Conservation (phyloP, 2,329 filamentous ascomycete genomes). For the Penicillium expansum region DNA sequence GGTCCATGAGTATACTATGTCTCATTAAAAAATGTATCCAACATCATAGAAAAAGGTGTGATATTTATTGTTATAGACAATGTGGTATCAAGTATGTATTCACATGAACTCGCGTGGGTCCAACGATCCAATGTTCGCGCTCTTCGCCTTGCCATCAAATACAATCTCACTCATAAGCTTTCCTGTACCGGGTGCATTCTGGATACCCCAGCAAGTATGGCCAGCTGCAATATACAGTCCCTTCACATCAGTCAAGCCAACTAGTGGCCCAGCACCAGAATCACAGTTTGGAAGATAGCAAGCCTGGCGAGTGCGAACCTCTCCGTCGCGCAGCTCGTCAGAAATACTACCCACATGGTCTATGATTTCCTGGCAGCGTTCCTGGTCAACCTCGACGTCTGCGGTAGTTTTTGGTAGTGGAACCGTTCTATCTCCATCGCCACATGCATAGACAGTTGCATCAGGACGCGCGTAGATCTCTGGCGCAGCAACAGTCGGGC, state of each 20-base stretch:
- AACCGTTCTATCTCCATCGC: constrained; percentile 74
- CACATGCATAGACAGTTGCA: constrained; percentile 89
- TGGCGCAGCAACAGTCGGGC: constrained; percentile 66
- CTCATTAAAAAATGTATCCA: not conserved
- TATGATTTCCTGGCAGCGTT: constrained; percentile 79
- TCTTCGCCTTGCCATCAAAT: constrained; percentile 68
- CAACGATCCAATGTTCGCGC: constrained; percentile 63
- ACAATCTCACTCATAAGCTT: constrained; percentile 77
- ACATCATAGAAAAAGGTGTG: not conserved
- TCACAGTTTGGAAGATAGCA: constrained; percentile 84
- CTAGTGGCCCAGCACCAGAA: constrained; percentile 65
- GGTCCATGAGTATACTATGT: not conserved
- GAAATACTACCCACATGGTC: constrained; percentile 65
- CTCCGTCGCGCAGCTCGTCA: constrained; percentile 61
- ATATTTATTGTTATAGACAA: not conserved
- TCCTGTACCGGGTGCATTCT: constrained; percentile 87
- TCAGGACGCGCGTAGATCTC: constrained; percentile 92
- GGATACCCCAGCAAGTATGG: constrained; percentile 97
- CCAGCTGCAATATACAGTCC: constrained; percentile 81
- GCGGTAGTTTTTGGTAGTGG: constrained; percentile 75
- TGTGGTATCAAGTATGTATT: constrained; percentile 9
- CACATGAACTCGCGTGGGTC: constrained; percentile 62
- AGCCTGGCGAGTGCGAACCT: constrained; percentile 75
- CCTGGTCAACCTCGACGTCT: constrained; percentile 70
- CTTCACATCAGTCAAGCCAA: constrained; percentile 70